These are phyloP conservation scores for Yamadazyma triangularis DNA, from an alignment of 1,139 yeast genomes.

Conservation along the genomic window DNA sequence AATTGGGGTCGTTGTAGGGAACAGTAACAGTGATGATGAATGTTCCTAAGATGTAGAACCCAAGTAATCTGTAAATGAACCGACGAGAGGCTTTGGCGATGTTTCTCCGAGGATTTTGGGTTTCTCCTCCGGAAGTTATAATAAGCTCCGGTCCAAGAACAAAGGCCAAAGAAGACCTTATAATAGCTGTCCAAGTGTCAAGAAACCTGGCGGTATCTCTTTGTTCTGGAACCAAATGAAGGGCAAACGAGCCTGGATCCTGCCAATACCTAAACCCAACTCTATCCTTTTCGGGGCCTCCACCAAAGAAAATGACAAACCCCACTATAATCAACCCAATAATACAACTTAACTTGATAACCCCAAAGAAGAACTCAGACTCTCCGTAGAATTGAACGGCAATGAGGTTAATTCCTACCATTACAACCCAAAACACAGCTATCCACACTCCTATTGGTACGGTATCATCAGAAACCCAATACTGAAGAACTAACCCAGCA, in stretches of 20 bases:
- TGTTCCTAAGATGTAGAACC: constrained; percentile 49
- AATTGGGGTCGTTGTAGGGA: constrained; percentile 29
- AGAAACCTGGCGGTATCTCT: constrained; percentile 45
- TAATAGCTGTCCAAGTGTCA: constrained; percentile 61
- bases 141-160: constrained; percentile 75
- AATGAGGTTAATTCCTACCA: constrained; percentile 33
- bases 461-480: constrained; percentile 28
- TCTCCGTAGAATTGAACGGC: constrained; percentile 45
- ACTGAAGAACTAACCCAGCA: constrained; percentile 35
- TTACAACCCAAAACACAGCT: constrained; percentile 31
- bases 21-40: constrained; percentile 42
- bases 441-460: constrained; percentile 40
- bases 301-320: constrained; percentile 31
- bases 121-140: constrained; percentile 84
- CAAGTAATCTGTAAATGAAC: constrained; percentile 60
- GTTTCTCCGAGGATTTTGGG: constrained; percentile 61
- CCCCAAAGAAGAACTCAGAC: constrained; percentile 36
- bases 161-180: constrained; percentile 75
- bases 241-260: constrained; percentile 46
- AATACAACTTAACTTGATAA: constrained; percentile 54
- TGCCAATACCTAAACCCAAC: constrained; percentile 39
- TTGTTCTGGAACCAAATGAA: constrained; percentile 29
- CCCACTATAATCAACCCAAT: constrained; percentile 40
- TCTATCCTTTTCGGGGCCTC: constrained; percentile 37
- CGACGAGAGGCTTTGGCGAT: constrained; percentile 62